Percentiles rank a stretch among this genome's conserved stretches.
Evolutionary conservation across 192 early-diverging fungal species (phyloP).

Genomic region (Coemansia sp.): DNA sequence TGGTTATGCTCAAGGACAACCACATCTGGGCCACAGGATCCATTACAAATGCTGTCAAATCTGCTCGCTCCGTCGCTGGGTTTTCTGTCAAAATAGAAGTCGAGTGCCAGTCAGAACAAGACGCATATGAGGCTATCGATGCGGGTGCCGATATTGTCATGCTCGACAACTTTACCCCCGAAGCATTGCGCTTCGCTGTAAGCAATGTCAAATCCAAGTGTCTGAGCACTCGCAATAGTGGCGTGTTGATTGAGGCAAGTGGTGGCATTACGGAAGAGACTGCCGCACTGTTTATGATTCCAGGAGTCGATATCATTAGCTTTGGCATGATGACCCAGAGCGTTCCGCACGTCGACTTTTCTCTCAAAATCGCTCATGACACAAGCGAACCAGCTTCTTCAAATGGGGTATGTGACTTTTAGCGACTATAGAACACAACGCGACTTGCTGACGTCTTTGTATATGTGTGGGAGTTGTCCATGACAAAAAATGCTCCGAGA

Average conservation of each 20-base stretch:
- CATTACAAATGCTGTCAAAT: slow-evolving; percentile 83
- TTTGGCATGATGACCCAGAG: slow-evolving; percentile 92
- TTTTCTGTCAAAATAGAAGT: slow-evolving; percentile 97
- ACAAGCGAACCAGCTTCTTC: not conserved
- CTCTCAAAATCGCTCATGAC: slow-evolving; percentile 74
- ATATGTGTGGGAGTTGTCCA: not conserved
- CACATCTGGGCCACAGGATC: slow-evolving; percentile 94
- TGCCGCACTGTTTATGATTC: slow-evolving; percentile 72
- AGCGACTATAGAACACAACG: too few species aligned
- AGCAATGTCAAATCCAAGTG: slow-evolving; percentile 75
- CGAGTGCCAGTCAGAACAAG: slow-evolving; percentile 87
- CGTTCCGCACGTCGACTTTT: slow-evolving; percentile 96
- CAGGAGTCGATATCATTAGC: slow-evolving; percentile 86
- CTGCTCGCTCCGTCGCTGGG: slow-evolving; percentile 79
- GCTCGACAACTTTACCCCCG: slow-evolving; percentile 91
- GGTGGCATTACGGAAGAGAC: slow-evolving; percentile 94
- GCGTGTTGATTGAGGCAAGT: slow-evolving; percentile 85
- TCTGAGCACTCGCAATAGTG: slow-evolving; percentile 40
- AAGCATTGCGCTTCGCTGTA: slow-evolving; percentile 63
- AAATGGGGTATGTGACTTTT: not conserved
- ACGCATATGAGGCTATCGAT: slow-evolving; percentile 92
- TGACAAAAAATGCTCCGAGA: not conserved
- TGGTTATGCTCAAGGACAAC: slow-evolving; percentile 99
- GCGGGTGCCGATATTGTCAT: slow-evolving; percentile 98
- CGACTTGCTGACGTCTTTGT: too few species aligned